Percentiles rank a stretch among this genome's conserved stretches.
These are phyloP conservation scores for Naganishia vishniacii DNA, from an alignment of 768 basidiomycete species.

Conservation along the genomic window DNA sequence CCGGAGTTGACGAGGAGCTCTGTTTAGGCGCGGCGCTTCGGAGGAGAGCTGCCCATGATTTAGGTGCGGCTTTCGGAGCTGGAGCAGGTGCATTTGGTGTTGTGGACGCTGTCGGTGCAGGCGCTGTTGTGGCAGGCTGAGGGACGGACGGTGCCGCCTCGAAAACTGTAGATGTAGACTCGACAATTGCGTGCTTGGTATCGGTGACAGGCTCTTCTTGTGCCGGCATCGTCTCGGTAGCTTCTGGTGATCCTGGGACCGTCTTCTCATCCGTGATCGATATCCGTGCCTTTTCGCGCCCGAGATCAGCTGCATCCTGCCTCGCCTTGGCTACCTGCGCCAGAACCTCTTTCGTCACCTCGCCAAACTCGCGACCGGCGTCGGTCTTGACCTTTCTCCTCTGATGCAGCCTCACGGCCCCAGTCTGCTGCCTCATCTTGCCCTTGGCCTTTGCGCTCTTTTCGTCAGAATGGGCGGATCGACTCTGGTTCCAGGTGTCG, in stretches of 20 bases:
- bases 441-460: conserved; percentile 29
- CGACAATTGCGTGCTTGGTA: no score
- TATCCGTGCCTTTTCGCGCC: no score
- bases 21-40: conserved; percentile 31
- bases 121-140: not conserved
- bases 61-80: conserved; percentile 25
- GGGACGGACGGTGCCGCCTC: not conserved
- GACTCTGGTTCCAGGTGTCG: conserved; percentile 4
- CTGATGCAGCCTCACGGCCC: conserved; percentile 17
- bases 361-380: conserved; percentile 11
- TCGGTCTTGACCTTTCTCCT: conserved; percentile 19
- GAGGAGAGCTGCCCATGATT: conserved; percentile 43
- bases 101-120: conserved; percentile 5
- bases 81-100: conserved; percentile 24
- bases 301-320: not conserved
- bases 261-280: no score
- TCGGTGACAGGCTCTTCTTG: not conserved
- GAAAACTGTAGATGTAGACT: no score
- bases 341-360: conserved; percentile 6
- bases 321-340: not conserved
- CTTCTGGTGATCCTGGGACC: no score
- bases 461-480: not conserved
- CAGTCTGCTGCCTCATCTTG: conserved; percentile 22
- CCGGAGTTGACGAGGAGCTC: conserved; percentile 2
- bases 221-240: not conserved